Evolutionary conservation across 192 early-diverging fungal species (phyloP).

Genomic region (Phycomyces nitens): DNA sequence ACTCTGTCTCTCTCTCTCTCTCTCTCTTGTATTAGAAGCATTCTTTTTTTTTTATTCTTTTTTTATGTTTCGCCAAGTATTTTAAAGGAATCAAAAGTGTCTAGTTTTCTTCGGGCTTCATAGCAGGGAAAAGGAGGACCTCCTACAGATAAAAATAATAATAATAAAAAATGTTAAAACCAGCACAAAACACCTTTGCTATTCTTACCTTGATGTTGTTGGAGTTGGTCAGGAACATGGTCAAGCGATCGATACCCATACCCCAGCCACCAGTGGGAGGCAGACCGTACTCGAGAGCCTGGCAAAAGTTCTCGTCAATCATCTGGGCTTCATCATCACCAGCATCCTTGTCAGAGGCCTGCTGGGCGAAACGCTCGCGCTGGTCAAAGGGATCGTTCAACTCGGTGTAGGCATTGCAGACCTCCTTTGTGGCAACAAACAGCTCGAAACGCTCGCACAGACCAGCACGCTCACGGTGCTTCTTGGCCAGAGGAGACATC

Average conservation of each 20-base stretch:
- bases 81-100: too few species aligned
- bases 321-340: conserved; percentile 99
- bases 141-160: conserved; percentile 9
- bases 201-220: conserved; percentile 90
- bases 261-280: conserved; percentile 95
- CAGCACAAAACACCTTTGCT: conserved; percentile 3
- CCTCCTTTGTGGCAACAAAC: conserved; percentile 98
- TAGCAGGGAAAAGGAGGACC: conserved; percentile 61
- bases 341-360: conserved; percentile 94
- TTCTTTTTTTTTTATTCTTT: too few species aligned
- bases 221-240: conserved; percentile 98
- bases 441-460: conserved; percentile 98
- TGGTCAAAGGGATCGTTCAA: conserved; percentile 99
- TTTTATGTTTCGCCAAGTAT: too few species aligned
- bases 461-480: conserved; percentile 83
- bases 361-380: conserved; percentile 96
- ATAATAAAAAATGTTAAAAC: neutral
- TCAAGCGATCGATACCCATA: conserved; percentile 93
- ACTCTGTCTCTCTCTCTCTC: too few species aligned
- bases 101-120: conserved; percentile 61
- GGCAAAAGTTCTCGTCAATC: conserved; percentile 97
- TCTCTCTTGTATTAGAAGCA: too few species aligned
- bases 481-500: conserved; percentile 99
- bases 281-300: conserved; percentile 93
- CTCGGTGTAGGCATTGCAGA: conserved; percentile 99